Evolutionary conservation across 23 red algal species (phyloP).

Genomic region (Gracilaria gracilis): DNA sequence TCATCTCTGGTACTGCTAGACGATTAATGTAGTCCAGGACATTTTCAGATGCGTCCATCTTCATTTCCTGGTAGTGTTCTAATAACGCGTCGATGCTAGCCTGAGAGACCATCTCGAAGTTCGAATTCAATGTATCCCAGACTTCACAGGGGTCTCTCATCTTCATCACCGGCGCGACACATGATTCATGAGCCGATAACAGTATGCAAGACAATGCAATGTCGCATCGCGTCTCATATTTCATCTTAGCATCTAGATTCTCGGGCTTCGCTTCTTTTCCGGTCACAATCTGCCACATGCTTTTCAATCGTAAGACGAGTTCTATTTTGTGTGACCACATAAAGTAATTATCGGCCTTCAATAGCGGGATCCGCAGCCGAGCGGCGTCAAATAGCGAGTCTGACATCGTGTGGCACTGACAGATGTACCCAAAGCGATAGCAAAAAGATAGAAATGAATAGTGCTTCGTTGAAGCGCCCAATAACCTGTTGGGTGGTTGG

Average conservation of each 20-base stretch:
- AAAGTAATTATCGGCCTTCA: not conserved
- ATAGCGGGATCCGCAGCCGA: not conserved
- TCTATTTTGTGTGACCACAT: not conserved
- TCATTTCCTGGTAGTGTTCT: not conserved
- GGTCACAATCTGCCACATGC: too few relatives aligned
- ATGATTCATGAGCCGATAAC: conserved; percentile 3
- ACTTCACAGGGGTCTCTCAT: not conserved
- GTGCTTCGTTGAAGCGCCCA: too few relatives aligned
- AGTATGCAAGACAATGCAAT: conserved; percentile 4
- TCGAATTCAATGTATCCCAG: not conserved
- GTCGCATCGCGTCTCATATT: conserved; percentile 1
- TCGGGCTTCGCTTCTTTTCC: not conserved
- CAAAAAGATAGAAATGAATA: too few relatives aligned
- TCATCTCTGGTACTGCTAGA: not conserved
- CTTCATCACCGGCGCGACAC: conserved; percentile 4
- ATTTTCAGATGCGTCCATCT: conserved; percentile 6
- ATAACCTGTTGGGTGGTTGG: too few relatives aligned
- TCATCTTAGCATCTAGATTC: not conserved
- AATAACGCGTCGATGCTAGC: conserved; percentile 1
- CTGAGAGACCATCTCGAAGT: not conserved
- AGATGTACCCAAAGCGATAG: too few relatives aligned
- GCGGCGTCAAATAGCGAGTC: not conserved
- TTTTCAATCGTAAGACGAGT: not conserved
- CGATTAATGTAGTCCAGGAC: conserved; percentile 42
- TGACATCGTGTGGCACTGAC: too few relatives aligned